These are phyloP conservation scores for Rhypophila decipiens DNA, from an alignment of 495 filamentous ascomycete genomes.

Conservation along the genomic window DNA sequence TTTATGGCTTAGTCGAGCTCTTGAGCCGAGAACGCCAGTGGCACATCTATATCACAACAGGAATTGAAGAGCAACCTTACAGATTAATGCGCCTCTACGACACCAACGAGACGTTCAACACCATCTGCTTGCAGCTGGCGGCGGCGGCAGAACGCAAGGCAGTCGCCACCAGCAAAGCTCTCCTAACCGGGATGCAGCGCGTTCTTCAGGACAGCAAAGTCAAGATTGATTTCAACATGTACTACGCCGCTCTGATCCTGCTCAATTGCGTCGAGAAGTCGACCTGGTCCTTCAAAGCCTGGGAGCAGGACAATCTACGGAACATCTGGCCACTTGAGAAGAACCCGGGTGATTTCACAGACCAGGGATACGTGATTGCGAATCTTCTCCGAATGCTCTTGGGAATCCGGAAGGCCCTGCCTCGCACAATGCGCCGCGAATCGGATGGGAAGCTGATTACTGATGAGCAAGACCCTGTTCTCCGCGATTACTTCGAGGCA, in stretches of 20 bases:
- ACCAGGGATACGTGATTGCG: conserved; percentile 66
- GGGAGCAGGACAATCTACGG: conserved; percentile 55
- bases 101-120: conserved; percentile 39
- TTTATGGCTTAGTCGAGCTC: conserved; percentile 72
- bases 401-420: conserved; percentile 63
- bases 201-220: conserved; percentile 67
- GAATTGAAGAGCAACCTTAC: conserved; percentile 19
- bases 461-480: conserved; percentile 46
- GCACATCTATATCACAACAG: conserved; percentile 45
- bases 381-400: conserved; percentile 70
- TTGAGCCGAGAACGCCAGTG: conserved; percentile 63
- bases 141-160: conserved; percentile 71
- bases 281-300: conserved; percentile 73
- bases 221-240: conserved; percentile 64
- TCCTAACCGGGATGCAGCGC: conserved; percentile 71
- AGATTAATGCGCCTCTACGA: conserved; percentile 34
- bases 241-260: conserved; percentile 65
- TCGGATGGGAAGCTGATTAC: conserved; percentile 49
- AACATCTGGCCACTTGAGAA: conserved; percentile 66
- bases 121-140: conserved; percentile 62
- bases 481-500: conserved; percentile 54
- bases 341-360: conserved; percentile 55
- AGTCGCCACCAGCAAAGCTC: conserved; percentile 53
- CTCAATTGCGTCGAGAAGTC: conserved; percentile 77
- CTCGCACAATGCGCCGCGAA: conserved; percentile 48